Percentiles rank a stretch among this genome's conserved stretches.
Evolutionary conservation across 441 rosid genomes (phyloP).

Genomic region (Heliophila coronopifolia): DNA sequence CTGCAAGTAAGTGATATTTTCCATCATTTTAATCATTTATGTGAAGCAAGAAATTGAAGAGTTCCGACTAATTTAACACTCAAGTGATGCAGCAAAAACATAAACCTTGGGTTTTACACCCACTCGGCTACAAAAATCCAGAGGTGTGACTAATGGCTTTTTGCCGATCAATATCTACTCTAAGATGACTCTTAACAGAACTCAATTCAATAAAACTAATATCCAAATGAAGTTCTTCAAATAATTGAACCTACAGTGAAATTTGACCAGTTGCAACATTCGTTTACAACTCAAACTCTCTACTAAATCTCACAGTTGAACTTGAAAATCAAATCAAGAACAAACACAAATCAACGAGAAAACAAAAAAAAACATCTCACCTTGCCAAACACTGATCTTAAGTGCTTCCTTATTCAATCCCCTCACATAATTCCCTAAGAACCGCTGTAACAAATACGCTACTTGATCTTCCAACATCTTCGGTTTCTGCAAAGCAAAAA

Average conservation of each 20-base stretch:
- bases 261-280: slow-evolving; percentile 1
- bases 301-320: neutral
- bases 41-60: neutral
- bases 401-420: slow-evolving; percentile 93
- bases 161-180: slow-evolving; percentile 1
- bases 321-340: neutral
- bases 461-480: slow-evolving; percentile 99
- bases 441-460: slow-evolving; percentile 74
- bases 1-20: neutral
- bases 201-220: neutral
- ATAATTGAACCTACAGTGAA: neutral
- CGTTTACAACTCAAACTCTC: slow-evolving; percentile 1
- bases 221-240: neutral
- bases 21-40: neutral
- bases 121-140: slow-evolving; percentile 6
- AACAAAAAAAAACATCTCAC: slow-evolving; percentile 31
- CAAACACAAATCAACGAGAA: neutral
- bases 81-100: neutral
- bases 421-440: slow-evolving; percentile 79
- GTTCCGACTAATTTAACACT: neutral
- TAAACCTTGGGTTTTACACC: neutral
- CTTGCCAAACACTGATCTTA: slow-evolving; percentile 94
- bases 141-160: neutral
- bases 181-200: neutral
- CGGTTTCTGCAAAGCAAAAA: slow-evolving; percentile 10